Evolutionary conservation across 345 rosid species (phyloP), one percentile per base, ranked within the genome.

Genomic region (Eutrema japonicum): DNA sequence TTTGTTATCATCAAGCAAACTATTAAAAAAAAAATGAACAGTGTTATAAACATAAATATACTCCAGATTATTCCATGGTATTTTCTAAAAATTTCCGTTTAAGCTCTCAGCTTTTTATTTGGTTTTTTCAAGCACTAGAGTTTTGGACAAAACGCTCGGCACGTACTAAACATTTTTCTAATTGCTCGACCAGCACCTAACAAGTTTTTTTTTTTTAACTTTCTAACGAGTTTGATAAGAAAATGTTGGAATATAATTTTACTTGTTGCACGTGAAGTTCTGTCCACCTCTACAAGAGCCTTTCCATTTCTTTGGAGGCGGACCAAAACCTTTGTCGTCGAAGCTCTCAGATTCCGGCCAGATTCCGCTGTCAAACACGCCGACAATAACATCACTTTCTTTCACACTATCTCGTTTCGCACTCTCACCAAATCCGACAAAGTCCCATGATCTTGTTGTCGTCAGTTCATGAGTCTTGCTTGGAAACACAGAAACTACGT

Each of bases 191-290:
- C 35, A 51, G 56, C 35, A 27, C 14, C 56, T 52, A 32, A 7
- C 30, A 57, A 37, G 30, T 57, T 41, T 11, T 27, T 16, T 57
- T 40, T 11, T 27, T 16, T 35, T 12, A 37, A 51, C 32, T 14
- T 51, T n/a, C 12, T 63, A 33, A 55, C n/a, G 66, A 46, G 47
- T 48, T 46, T 40, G 10, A 26, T 27, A 43, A 22, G 41, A 12
- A 43, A 42, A 48, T 22, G 30, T 59, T 54, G 13, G 16, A 30
- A 54, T 18, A 40, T 29, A 50, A 16, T 14, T 33, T 69, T 79
- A 83, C 89, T 81, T 84, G 81, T 82, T 86, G 77, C 86, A 84
- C 26, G 83, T 78, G 72, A 86, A 84, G 45, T 83, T 81, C 16
- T 8, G n/a, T 58, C 84, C 85, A 16, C 85, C 85, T 6, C 2